Evolutionary conservation across 2,329 filamentous ascomycete species (phyloP).

Genomic region (Alternaria sp.): DNA sequence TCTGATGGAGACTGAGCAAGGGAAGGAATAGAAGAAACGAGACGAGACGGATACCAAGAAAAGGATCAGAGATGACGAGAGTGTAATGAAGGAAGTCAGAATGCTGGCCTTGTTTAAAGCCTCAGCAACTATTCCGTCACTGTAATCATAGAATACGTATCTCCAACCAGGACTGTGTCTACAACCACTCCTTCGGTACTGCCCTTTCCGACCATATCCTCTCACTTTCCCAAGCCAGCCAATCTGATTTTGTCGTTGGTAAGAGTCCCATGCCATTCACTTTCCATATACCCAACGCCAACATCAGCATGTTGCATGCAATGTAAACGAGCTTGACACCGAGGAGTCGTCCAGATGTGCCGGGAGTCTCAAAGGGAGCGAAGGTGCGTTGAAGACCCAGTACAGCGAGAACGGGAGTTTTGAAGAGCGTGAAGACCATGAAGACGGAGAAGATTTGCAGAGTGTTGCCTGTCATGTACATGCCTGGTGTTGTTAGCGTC

Average conservation of each 20-base stretch:
- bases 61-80: neutral
- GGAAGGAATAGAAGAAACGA: neutral
- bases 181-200: slow-evolving; percentile 47
- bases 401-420: slow-evolving; percentile 87
- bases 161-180: neutral
- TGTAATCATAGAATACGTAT: neutral
- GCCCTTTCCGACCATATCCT: slow-evolving; percentile 55
- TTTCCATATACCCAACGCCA: slow-evolving; percentile 93
- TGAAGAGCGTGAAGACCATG: slow-evolving; percentile 99
- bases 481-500: slow-evolving; percentile 55
- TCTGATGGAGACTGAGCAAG: neutral
- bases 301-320: slow-evolving; percentile 80
- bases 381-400: slow-evolving; percentile 87
- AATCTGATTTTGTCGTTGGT: slow-evolving; percentile 96
- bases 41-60: neutral
- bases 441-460: slow-evolving; percentile 99
- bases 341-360: slow-evolving; percentile 74
- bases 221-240: slow-evolving; percentile 92
- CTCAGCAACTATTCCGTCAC: neutral
- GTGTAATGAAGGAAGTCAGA: neutral
- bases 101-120: neutral
- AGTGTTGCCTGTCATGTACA: slow-evolving; percentile 99
- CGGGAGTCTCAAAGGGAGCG: slow-evolving; percentile 84
- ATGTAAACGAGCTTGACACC: slow-evolving; percentile 89
- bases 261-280: slow-evolving; percentile 94